Percentiles rank a stretch among this genome's conserved stretches.
Evolutionary conservation across 768 basidiomycete species (phyloP).

Genomic region (Amanita muscaria): DNA sequence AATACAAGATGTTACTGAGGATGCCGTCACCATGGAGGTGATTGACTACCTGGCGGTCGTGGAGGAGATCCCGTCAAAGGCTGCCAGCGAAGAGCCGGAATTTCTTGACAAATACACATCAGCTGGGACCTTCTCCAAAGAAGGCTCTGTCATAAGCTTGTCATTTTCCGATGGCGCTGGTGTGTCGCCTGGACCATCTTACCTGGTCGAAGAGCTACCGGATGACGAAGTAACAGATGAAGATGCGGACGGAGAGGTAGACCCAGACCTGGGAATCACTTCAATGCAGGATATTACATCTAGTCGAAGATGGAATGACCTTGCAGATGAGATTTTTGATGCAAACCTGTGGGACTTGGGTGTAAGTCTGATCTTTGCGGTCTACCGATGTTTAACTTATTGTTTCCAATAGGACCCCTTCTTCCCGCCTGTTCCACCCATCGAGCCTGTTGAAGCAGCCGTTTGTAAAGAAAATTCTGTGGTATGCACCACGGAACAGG

Average conservation of each 20-base stretch:
- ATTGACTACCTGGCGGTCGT: slow-evolving; percentile 3
- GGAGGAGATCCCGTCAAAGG: slow-evolving; percentile 8
- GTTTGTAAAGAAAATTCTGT: no score
- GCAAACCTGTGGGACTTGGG: slow-evolving; percentile 16
- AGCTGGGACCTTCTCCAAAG: background rate
- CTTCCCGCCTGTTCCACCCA: no score
- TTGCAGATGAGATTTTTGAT: slow-evolving; percentile 25
- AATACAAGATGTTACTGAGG: slow-evolving; percentile 7
- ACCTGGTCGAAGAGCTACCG: background rate
- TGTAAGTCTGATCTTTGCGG: background rate
- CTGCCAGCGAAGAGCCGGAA: slow-evolving; percentile 1
- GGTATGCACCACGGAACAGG: no score
- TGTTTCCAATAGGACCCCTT: background rate
- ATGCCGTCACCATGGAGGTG: background rate
- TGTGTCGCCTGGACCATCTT: background rate
- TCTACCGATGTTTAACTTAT: background rate
- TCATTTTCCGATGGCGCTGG: background rate
- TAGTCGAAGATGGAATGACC: slow-evolving; percentile 9
- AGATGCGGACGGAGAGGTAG: slow-evolving; percentile 12
- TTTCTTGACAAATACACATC: background rate
- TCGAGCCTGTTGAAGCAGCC: no score
- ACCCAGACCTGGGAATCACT: slow-evolving; percentile 3
- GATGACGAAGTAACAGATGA: slow-evolving; percentile 9
- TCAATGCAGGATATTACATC: background rate
- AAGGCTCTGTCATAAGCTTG: background rate